Evolutionary conservation across 2,329 filamentous ascomycete genomes (phyloP).

Genomic region (Aureobasidium sp.): DNA sequence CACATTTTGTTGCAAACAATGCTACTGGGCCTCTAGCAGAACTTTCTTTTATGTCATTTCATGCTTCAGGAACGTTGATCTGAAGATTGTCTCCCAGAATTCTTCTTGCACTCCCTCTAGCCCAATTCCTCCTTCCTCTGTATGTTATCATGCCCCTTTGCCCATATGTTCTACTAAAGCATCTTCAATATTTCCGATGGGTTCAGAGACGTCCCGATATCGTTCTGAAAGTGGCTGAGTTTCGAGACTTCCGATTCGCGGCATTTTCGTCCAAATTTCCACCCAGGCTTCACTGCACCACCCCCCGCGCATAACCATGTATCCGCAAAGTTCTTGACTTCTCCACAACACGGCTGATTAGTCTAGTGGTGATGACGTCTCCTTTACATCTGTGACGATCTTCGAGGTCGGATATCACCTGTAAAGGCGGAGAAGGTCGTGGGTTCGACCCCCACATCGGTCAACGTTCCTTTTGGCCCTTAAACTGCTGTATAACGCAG

Average conservation of each 20-base stretch:
- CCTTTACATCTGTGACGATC: background rate
- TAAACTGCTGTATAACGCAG: background rate
- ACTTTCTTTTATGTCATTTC: background rate
- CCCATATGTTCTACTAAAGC: background rate
- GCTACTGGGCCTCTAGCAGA: background rate
- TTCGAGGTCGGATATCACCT: background rate
- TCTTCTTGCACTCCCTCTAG: background rate
- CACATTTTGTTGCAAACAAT: background rate
- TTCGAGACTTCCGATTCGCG: background rate
- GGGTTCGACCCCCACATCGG: conserved; percentile 1
- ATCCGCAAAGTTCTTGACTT: background rate
- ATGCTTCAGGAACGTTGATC: background rate
- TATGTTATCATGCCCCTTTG: too few relatives aligned
- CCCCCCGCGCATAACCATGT: too few relatives aligned
- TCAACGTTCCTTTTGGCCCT: background rate
- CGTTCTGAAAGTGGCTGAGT: background rate
- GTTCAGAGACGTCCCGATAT: background rate
- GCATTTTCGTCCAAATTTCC: background rate
- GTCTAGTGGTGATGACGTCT: background rate
- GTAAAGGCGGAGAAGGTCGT: background rate
- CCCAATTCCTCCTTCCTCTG: too few relatives aligned
- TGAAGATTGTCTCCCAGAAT: background rate
- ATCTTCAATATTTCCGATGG: background rate
- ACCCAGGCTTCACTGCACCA: background rate
- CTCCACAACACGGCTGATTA: background rate